Base-by-base conservation (phyloP, 2,329 filamentous ascomycete species). In the Fusarium avenaceum region DNA sequence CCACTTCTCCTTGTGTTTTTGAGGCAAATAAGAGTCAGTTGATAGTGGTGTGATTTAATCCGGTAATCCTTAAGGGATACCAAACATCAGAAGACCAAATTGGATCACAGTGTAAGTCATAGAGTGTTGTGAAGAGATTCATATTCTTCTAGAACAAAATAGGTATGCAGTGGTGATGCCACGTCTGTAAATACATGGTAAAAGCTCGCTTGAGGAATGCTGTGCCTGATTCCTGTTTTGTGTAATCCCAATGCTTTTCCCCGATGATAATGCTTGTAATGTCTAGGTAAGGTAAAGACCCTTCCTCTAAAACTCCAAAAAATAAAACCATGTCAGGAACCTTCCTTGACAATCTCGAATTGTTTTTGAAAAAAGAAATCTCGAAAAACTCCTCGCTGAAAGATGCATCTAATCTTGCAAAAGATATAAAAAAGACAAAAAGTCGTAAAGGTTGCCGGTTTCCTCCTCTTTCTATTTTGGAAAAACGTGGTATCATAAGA, bases 381-480 rank as follows among this genome's bases (percentile, higher is more conserved):
- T 65, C 62, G 60, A 54, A 70, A 33, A 74, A 73, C 69, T 67
- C 71, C 71, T 65, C 67, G 71, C 72, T 74, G 45, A 58, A 55
- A 67, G 63, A 62, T 59, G 42, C 56, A 59, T 61, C 48, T 57
- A 50, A 52, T 62, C 40, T 51, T 19, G 10, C 30, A 53, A 39
- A 26, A 10, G 26, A 26, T 26, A 26, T 24, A 58, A 33, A 22
- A 46, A 45, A 6, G 46, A 55, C 45, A 69, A 59, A 63, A 57
- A 43, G 58, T 68, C 65, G 38, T 72, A 38, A 64, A 57, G 30
- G 48, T 69, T 64, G 59, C 60, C 46, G 38, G 49, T 38, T 35
- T 58, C 54, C 58, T 57, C 53, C 51, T 33, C 48, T 57, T 54
- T 44, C 26, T 48, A 54, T 58, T 57, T 47, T 30, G 28, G 19